phyloP scores from a whole-genome alignment of 257 asterid species.

The Lantana camara region DNA sequence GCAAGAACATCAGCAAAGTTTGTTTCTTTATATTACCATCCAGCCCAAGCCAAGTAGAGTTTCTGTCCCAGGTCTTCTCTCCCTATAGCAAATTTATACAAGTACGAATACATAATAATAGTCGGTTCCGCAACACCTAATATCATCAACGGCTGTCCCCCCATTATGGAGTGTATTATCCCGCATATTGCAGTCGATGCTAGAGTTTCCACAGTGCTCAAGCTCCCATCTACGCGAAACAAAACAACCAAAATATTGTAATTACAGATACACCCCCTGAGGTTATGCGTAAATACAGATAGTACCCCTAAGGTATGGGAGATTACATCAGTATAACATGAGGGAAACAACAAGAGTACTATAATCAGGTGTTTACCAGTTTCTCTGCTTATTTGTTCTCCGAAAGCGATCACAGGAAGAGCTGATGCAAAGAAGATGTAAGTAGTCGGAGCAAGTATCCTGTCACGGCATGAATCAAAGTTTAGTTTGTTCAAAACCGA shows the following conservation, averaged over 20 bases:
- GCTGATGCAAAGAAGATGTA: constrained; percentile 66
- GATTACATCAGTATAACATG: no score
- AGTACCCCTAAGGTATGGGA: no score
- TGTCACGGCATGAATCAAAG: no score
- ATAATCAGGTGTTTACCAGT: constrained; percentile 36
- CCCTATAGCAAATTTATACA: constrained; percentile 56
- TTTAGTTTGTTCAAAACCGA: background rate
- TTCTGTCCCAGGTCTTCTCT: constrained; percentile 41
- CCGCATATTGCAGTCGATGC: constrained; percentile 68
- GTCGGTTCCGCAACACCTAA: constrained; percentile 73
- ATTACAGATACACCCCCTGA: no score
- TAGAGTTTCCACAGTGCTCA: constrained; percentile 54
- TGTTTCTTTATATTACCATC: background rate
- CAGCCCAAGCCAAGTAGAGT: constrained; percentile 59
- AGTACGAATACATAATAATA: constrained; percentile 54
- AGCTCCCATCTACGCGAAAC: constrained; percentile 49
- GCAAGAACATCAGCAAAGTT: background rate
- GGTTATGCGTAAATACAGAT: no score
- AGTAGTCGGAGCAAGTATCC: constrained; percentile 40
- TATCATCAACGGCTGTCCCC: constrained; percentile 61
- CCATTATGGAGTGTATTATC: constrained; percentile 57
- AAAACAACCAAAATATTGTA: background rate
- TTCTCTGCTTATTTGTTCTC: constrained; percentile 61
- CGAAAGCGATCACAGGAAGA: constrained; percentile 72
- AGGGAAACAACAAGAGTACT: background rate